Percentiles rank a stretch among this genome's conserved stretches.
These are phyloP conservation scores for Xylona heveae DNA, from an alignment of 495 filamentous ascomycete species.

Conservation along the genomic window DNA sequence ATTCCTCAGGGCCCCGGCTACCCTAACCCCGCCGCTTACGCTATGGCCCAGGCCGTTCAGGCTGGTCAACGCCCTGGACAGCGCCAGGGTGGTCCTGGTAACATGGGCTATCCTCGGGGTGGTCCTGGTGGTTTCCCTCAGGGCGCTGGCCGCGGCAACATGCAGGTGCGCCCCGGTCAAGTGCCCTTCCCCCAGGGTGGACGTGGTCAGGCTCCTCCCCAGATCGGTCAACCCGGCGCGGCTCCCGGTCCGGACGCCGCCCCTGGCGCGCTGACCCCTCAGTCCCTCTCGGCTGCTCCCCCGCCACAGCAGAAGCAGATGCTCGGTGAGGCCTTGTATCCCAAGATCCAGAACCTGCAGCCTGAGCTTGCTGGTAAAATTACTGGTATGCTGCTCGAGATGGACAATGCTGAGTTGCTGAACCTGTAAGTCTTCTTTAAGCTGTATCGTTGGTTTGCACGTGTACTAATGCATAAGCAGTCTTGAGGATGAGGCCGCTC, in stretches of 20 bases:
- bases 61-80: conserved; percentile 52
- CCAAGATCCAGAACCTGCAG: conserved; percentile 86
- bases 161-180: conserved; percentile 8
- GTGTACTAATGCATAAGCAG: conserved; percentile 20
- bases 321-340: conserved; percentile 90
- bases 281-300: conserved; percentile 30
- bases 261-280: conserved; percentile 17
- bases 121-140: conserved; percentile 24
- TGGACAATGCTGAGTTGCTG: conserved; percentile 87
- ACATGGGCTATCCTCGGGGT: conserved; percentile 41
- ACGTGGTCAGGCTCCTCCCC: conserved; percentile 1
- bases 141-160: conserved; percentile 14
- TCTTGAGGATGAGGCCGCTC: conserved; percentile 71
- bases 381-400: conserved; percentile 97
- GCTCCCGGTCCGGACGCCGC: conserved; percentile 13
- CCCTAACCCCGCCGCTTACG: conserved; percentile 14
- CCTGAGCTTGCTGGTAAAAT: conserved; percentile 96
- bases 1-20: conserved; percentile 13
- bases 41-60: conserved; percentile 44
- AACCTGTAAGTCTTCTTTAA: conserved; percentile 60
- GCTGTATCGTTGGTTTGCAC: conserved; percentile 9
- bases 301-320: conserved; percentile 84
- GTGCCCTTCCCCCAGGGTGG: too few species aligned
- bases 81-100: conserved; percentile 37
- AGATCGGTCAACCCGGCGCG: conserved; percentile 9